Conservation (phyloP, 2,329 filamentous ascomycete species). For the Ophiocordyceps australis region DNA sequence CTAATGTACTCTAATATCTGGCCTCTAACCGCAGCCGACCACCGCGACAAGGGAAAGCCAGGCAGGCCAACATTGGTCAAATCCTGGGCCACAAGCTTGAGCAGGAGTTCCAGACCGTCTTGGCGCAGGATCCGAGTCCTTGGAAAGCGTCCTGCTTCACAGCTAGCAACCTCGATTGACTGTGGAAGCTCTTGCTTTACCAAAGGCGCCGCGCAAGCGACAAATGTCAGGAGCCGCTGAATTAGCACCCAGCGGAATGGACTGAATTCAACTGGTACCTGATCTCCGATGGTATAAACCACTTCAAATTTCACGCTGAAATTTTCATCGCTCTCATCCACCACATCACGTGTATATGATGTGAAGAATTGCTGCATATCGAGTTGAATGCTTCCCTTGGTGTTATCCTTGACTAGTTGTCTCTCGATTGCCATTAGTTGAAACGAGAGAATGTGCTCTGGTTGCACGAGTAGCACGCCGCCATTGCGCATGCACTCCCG, state of each 20-base stretch:
- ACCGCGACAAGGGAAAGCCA: too few species aligned
- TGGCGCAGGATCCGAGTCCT: slow-evolving; percentile 23
- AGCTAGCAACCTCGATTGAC: slow-evolving; percentile 20
- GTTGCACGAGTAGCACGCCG: slow-evolving; percentile 38
- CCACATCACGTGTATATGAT: slow-evolving; percentile 26
- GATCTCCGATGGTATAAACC: slow-evolving; percentile 39
- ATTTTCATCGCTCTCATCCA: slow-evolving; percentile 46
- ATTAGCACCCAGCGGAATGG: slow-evolving; percentile 36
- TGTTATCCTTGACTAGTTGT: slow-evolving; percentile 10
- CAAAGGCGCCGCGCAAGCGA: too few species aligned
- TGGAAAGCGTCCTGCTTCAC: slow-evolving; percentile 20
- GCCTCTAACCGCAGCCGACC: too few species aligned
- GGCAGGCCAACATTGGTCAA: too few species aligned
- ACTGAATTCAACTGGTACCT: slow-evolving; percentile 26
- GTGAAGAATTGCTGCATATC: slow-evolving; percentile 23
- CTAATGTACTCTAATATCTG: too few species aligned
- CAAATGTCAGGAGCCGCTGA: slow-evolving; percentile 34
- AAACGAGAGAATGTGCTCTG: slow-evolving; percentile 44
- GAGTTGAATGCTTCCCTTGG: slow-evolving; percentile 17
- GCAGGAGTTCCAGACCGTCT: slow-evolving; percentile 8
- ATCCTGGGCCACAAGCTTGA: too few species aligned
- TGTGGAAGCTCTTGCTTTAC: slow-evolving; percentile 10
- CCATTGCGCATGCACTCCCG: slow-evolving; percentile 23
- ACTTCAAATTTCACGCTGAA: slow-evolving; percentile 39
- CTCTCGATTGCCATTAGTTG: slow-evolving; percentile 37